Conservation (phyloP, 164 flowering plant genomes). For the Aristolochia californica region DNA sequence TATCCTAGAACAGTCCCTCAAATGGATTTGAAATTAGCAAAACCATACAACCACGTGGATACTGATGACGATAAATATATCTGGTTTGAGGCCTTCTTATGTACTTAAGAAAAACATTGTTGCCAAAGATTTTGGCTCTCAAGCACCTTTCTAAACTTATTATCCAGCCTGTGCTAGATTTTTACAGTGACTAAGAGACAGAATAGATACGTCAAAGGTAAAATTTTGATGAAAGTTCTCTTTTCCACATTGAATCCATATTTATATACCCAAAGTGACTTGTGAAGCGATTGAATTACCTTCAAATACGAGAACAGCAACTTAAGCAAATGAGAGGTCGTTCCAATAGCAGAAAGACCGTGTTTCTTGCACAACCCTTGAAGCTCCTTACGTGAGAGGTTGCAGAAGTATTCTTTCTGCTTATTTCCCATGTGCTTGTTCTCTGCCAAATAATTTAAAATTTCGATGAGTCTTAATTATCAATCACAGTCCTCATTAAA, state of each 20-base stretch:
- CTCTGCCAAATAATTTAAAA: not conserved
- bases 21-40: no score
- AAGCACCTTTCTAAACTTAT: not conserved
- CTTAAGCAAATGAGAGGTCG: conserved; percentile 21
- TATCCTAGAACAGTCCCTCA: no score
- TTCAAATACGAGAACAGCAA: conserved; percentile 17
- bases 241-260: not conserved
- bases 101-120: no score
- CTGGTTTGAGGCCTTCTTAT: no score
- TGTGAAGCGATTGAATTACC: conserved; percentile 13
- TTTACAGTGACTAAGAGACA: not conserved
- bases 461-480: not conserved
- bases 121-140: not conserved
- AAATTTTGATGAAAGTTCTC: no score
- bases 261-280: not conserved
- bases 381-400: conserved; percentile 40
- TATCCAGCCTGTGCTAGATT: no score
- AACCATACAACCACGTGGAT: no score
- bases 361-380: conserved; percentile 37
- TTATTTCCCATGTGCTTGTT: conserved; percentile 19
- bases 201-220: not conserved
- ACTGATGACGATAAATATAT: no score
- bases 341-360: conserved; percentile 32
- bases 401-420: conserved; percentile 15
- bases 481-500: no score